Evolutionary conservation across 2,329 filamentous ascomycete genomes (phyloP), one percentile per base, ranked within the genome.

Genomic region (Aspergillus carbonarius): DNA sequence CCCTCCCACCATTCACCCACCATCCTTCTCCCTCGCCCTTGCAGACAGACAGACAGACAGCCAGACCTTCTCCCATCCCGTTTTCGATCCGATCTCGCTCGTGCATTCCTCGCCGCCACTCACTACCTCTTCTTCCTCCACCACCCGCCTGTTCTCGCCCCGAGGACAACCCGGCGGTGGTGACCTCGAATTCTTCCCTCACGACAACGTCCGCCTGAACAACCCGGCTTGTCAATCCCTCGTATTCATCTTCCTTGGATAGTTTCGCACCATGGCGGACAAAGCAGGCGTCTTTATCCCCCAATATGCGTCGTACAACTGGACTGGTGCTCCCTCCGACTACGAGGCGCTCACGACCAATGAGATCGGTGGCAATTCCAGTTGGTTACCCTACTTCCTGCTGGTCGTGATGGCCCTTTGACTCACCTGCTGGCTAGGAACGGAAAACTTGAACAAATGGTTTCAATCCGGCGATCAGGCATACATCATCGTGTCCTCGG

Each of bases 401-500:
- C 23, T 47, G 42, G 23, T 47, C 18, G 13, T 47, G 13, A 27
- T 47, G 23, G 42, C 13, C 4, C 7, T 13, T 20, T 51, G 15
- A 58, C 63, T 68, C 42, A 65, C 42, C 27, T 5, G 49, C 25
- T 61, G 42, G 54, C 64, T 52, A 96, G 93, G 83, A 68, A 85
- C 81, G 73, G 88, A 91, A 72, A 97, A 98, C 79, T 78, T 97
- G 74, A 98, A 98, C 83, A 92, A 96, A 86, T 96, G 92, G 91
- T 98, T 89, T 79, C 84, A 91, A 67, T 82, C 92, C 5, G 95
- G 95, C 71, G 95, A 99, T 78, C 89, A 93, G 79, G 91, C 93
- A 74, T 98, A 91, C 81, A 98, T 98, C 77, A 83, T 98, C 76
- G 78, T 98, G 69, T 84, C 90, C 60, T 86, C 93, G 61, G 93